Percentiles rank a stretch among this genome's conserved stretches.
Evolutionary conservation across 2,329 filamentous ascomycete species (phyloP).

Genomic region (Paracamarosporium sp.): DNA sequence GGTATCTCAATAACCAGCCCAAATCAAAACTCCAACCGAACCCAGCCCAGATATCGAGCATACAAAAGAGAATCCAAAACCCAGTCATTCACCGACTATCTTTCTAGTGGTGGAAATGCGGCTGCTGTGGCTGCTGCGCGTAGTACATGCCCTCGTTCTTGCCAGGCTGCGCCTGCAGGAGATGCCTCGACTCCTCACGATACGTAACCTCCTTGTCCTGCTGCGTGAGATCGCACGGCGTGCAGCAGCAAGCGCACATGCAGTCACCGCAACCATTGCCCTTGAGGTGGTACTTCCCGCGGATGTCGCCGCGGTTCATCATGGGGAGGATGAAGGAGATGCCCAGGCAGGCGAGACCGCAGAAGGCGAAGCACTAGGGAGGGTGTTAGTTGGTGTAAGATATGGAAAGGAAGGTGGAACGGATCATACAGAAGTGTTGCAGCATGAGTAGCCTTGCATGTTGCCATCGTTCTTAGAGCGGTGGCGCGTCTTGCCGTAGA

Average conservation of each 20-base stretch:
- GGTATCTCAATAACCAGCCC: not conserved
- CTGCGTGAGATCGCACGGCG: slow-evolving; percentile 41
- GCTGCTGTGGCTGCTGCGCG: slow-evolving; percentile 24
- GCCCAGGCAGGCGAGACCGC: slow-evolving; percentile 30
- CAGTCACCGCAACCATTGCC: slow-evolving; percentile 43
- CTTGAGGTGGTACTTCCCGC: slow-evolving; percentile 37
- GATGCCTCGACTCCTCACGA: slow-evolving; percentile 23
- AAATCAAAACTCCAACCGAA: not conserved
- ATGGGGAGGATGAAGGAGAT: slow-evolving; percentile 39
- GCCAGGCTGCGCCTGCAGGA: slow-evolving; percentile 24
- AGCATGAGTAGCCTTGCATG: slow-evolving; percentile 35
- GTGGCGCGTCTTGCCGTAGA: slow-evolving; percentile 38
- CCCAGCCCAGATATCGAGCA: no score
- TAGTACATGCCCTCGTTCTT: slow-evolving; percentile 34
- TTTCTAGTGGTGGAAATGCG: slow-evolving; percentile 13
- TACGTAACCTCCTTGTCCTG: slow-evolving; percentile 41
- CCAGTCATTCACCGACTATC: not conserved
- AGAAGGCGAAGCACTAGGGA: slow-evolving; percentile 33
- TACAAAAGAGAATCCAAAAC: not conserved
- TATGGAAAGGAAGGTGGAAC: not conserved
- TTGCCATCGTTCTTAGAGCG: slow-evolving; percentile 35
- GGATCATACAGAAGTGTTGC: slow-evolving; percentile 31
- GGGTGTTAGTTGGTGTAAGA: slow-evolving; percentile 9
- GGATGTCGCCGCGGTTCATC: slow-evolving; percentile 40
- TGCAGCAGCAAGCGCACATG: slow-evolving; percentile 43